Evolutionary conservation across 768 basidiomycete species (phyloP).

Genomic region (Chalciporus sphaerocephalus): DNA sequence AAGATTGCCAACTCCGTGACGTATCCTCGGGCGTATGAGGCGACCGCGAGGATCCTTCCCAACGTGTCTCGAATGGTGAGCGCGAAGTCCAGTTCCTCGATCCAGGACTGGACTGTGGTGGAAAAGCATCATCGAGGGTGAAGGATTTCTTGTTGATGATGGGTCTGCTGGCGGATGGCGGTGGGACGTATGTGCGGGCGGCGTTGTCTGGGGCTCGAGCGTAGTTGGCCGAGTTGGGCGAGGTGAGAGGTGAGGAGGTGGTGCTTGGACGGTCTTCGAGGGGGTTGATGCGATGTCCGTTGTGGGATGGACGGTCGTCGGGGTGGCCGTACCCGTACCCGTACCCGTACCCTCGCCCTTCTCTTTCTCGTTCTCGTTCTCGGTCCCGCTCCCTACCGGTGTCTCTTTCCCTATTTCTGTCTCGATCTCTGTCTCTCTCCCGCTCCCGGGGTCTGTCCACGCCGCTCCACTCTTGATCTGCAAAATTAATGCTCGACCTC

Average conservation of each 20-base stretch:
- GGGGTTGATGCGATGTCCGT: constrained; percentile 2
- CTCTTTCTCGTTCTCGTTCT: constrained; percentile 14
- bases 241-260: constrained; percentile 7
- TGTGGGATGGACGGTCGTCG: constrained; percentile 24
- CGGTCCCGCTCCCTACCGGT: no score
- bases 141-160: constrained; percentile 29
- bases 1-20: constrained; percentile 30
- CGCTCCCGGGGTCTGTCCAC: constrained; percentile 23
- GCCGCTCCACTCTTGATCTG: constrained; percentile 29
- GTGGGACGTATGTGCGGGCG: constrained; percentile 17
- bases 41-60: constrained; percentile 28
- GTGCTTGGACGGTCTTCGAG: constrained; percentile 17
- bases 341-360: constrained; percentile 10
- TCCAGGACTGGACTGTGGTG: constrained; percentile 20
- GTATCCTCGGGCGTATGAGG: constrained; percentile 29
- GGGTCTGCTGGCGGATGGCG: constrained; percentile 31
- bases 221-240: constrained; percentile 16
- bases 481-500: constrained; percentile 20
- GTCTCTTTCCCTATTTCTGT: constrained; percentile 7
- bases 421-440: constrained; percentile 5
- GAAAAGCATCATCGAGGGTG: constrained; percentile 23
- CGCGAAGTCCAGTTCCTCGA: constrained; percentile 23
- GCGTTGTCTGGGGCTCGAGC: constrained; percentile 5
- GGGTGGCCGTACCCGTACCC: constrained; percentile 9
- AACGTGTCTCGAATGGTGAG: constrained; percentile 27